Base-by-base conservation (phyloP, 768 basidiomycete genomes). In the Suillus spraguei region DNA sequence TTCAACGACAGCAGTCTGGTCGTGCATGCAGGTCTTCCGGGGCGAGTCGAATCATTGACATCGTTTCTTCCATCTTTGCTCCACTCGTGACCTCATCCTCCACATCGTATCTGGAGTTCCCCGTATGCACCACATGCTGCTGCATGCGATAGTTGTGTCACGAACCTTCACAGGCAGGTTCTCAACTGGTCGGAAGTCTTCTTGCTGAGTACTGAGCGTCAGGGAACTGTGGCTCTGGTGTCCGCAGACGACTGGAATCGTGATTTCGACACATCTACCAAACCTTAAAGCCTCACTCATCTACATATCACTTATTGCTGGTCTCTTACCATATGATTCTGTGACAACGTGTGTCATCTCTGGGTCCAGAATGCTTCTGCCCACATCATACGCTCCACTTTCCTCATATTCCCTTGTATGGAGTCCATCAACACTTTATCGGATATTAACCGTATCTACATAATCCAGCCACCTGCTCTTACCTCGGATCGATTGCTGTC, bases 31-130 rank as follows among this genome's bases (percentile, higher is more conserved):
- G 52, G 35, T 53, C 28, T 53, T 53, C 33, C 52, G 6, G 52
- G 52, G 10, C 33, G 52, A 53, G 20, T 7, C 10, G 33, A 53
- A 35, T 32, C 52, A 0, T 53, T 53, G 33, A 53, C 11, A 35
- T 35, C 52, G 20, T 53, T 53, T 35, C 52, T 53, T 35, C 33
- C 33, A 53, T 53, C 52, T 53, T n/a, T 53, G 33, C 52, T 53
- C 33, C 52, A 53, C 33, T 53, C 52, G 33, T 53, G 52, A 33
- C 11, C 52, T 53, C 11, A 53, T 35, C 52, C 52, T 53, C 32
- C 52, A 20, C 20, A 53, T 53, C 20, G 1, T 13, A 20, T 53
- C 52, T 11, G 52, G 52, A 53, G 52, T 35, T 53, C 11, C 52
- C 52, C 20, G 33, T 53, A 35, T 20, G 20, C 52, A n/a, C 1